These are phyloP conservation scores for Penstemon newberryi DNA, from an alignment of 257 asterid genomes.

Conservation along the genomic window DNA sequence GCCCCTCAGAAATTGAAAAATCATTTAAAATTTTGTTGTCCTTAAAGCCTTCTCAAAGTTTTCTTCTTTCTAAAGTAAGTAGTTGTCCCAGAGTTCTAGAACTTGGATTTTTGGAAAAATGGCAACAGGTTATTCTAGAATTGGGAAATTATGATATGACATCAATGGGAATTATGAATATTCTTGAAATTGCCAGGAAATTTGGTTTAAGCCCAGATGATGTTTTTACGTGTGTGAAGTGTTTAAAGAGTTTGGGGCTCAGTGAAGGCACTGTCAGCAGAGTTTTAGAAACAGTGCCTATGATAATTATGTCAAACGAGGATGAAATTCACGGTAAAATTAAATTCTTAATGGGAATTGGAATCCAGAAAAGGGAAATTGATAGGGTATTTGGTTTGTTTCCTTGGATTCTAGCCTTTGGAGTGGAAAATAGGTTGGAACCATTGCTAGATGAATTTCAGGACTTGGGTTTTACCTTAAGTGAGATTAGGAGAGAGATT, in stretches of 20 bases:
- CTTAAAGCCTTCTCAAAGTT: constrained; percentile 50
- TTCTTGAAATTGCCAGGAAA: constrained; percentile 50
- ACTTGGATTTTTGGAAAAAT: constrained; percentile 50
- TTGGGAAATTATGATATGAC: constrained; percentile 36
- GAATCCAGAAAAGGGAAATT: constrained; percentile 43
- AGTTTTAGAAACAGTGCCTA: constrained; percentile 65
- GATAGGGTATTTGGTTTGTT: constrained; percentile 46
- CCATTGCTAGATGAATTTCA: constrained; percentile 66
- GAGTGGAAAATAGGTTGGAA: constrained; percentile 48
- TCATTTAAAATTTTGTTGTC: constrained; percentile 52
- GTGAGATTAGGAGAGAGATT: constrained; percentile 54
- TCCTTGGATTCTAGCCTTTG: constrained; percentile 55
- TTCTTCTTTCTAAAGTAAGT: constrained; percentile 52
- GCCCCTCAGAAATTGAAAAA: constrained; percentile 44
- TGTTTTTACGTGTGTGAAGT: constrained; percentile 37
- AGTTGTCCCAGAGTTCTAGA: constrained; percentile 61
- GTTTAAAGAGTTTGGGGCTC: constrained; percentile 55
- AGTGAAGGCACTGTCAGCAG: constrained; percentile 42
- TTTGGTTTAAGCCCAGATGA: constrained; percentile 50
- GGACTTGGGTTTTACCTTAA: constrained; percentile 56
- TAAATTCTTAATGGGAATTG: constrained; percentile 53
- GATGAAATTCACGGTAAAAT: constrained; percentile 38
- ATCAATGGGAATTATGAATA: constrained; percentile 36
- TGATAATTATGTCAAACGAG: constrained; percentile 43
- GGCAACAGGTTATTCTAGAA: constrained; percentile 44